Evolutionary conservation across 1,284 basidiomycete genomes (phyloP), one percentile per base, ranked within the genome.

Genomic region (Veloporphyrellus conicus): DNA sequence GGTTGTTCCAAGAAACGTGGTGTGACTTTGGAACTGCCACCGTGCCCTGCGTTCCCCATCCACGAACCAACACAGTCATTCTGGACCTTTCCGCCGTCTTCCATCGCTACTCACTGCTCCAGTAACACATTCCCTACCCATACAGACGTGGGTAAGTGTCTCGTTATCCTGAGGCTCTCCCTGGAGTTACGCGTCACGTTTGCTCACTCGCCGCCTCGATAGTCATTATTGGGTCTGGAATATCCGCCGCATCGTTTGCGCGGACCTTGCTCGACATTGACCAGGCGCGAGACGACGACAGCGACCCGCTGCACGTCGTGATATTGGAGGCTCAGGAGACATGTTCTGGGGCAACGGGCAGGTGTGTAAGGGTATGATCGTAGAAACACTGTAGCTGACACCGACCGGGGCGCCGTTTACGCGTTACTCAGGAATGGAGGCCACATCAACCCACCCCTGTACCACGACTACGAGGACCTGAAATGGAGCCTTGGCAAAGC

Each of bases 361-460:
- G 75, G 74, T 77, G 48, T 23, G 69, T 56, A 22, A 43, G 27
- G 46, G 23, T 18, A 23, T 23, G 15, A n/a, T 22, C 6, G 8
- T 32, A 41, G 14, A 31, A 6, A 6, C 6, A 16, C 6, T 3
- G 12, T 6, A 11, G 16, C 32, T 8, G n/a, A 16, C 32, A 10
- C 3, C 2, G 9, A 16, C 11, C 31, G 22, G 12, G 15, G 39
- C 35, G 27, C 25, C 27, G 16, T 20, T 41, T 23, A 49, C 14
- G 22, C 25, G 12, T 22, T 41, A 14, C 25, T 35, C 45, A 84
- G 84, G 52, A 87, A 87, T 52, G 84, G 85, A 2, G 84, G 84
- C 0, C 85, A 87, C 57, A 76, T 84, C 41, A 81, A 78, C 19
- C 80, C 84, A 1, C 68, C 75, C 4, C 60, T 83, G 2, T 86